A percentile compares a stretch with the other conserved stretches of the same genome.
Conservation (phyloP, 257 asterid genomes). For the Plectranthus barbatus region DNA sequence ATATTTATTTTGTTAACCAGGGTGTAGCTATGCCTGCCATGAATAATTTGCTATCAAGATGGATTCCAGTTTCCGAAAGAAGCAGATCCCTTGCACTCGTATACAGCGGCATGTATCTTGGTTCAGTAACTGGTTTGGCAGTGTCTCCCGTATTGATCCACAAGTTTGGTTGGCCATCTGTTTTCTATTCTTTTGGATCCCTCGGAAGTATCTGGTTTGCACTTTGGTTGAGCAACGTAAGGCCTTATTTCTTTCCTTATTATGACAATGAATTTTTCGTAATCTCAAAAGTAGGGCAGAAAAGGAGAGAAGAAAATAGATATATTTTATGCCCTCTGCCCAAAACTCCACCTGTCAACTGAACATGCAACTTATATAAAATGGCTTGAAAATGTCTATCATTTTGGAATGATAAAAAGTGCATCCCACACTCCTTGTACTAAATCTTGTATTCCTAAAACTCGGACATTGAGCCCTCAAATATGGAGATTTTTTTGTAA, state of each 20-base stretch:
- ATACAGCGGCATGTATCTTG: slow-evolving; percentile 99
- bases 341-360: neutral
- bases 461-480: slow-evolving; percentile 32
- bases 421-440: neutral
- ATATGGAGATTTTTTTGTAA: slow-evolving; percentile 27
- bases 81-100: slow-evolving; percentile 98
- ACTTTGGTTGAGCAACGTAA: slow-evolving; percentile 89
- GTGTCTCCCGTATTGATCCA: slow-evolving; percentile 81
- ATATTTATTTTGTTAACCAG: slow-evolving; percentile 21
- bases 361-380: neutral
- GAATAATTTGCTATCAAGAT: slow-evolving; percentile 87
- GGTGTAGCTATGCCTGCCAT: slow-evolving; percentile 98
- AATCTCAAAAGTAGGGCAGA: neutral
- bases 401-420: neutral
- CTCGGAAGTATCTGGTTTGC: slow-evolving; percentile 94
- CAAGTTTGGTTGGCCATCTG: slow-evolving; percentile 92
- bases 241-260: slow-evolving; percentile 16
- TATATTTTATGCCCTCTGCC: neutral
- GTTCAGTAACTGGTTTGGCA: slow-evolving; percentile 94
- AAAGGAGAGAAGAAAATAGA: neutral
- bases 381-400: neutral
- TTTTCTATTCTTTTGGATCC: slow-evolving; percentile 92
- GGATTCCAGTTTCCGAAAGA: slow-evolving; percentile 98
- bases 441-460: slow-evolving; percentile 41
- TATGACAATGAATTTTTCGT: neutral